Percentiles rank a stretch among this genome's conserved stretches.
Evolutionary conservation across 345 rosid genomes (phyloP).

Genomic region (Gossypium rotundifolium): DNA sequence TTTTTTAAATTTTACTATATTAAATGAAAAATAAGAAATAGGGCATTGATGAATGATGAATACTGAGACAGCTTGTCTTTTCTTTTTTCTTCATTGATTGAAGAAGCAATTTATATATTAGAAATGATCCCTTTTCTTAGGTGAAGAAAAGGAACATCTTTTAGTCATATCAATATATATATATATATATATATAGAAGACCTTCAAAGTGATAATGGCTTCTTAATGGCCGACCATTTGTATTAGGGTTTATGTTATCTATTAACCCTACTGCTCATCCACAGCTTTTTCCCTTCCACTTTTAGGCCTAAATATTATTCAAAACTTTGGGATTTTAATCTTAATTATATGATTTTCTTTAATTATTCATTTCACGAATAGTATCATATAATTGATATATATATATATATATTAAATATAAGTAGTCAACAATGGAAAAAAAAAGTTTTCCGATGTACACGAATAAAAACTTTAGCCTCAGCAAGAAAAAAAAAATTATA

Average conservation of each 20-base stretch:
- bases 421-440: too few species aligned
- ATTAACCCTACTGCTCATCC: background rate
- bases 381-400: too few species aligned
- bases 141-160: background rate
- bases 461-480: too few species aligned
- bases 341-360: too few species aligned
- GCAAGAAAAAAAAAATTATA: too few species aligned
- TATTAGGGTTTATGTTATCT: background rate
- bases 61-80: background rate
- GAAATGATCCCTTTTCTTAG: background rate
- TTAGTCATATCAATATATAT: slow-evolving; percentile 10
- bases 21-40: background rate
- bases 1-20: too few species aligned
- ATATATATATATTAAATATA: too few species aligned
- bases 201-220: slow-evolving; percentile 8
- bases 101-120: background rate
- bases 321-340: background rate
- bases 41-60: background rate
- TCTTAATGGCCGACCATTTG: slow-evolving; percentile 13
- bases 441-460: too few species aligned
- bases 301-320: background rate
- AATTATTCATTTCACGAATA: too few species aligned
- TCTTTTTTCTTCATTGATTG: background rate
- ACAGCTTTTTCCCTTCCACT: background rate
- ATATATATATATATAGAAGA: too few species aligned